phyloP scores from a whole-genome alignment of 2,329 filamentous ascomycete species.

The Falciphora oryzae region DNA sequence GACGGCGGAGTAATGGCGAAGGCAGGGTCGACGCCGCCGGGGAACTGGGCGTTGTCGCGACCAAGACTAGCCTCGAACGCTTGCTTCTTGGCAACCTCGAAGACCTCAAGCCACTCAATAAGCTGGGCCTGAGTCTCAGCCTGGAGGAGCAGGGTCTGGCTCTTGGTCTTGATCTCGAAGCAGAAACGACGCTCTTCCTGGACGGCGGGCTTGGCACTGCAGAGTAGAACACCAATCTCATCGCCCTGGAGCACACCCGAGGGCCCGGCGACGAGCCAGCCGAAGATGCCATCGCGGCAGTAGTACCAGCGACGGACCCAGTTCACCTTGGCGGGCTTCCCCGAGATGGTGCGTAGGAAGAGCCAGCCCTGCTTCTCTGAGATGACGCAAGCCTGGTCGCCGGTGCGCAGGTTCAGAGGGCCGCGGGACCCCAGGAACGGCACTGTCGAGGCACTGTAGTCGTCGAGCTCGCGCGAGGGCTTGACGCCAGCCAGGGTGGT shows the following conservation, averaged over 20 bases:
- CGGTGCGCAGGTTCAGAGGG: slow-evolving; percentile 56
- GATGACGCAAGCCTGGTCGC: slow-evolving; percentile 42
- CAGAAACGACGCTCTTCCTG: slow-evolving; percentile 93
- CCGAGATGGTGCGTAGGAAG: slow-evolving; percentile 72
- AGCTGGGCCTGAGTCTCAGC: slow-evolving; percentile 88
- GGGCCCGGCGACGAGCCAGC: slow-evolving; percentile 79
- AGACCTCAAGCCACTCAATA: slow-evolving; percentile 90
- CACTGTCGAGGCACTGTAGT: slow-evolving; percentile 86
- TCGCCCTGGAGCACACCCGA: slow-evolving; percentile 93
- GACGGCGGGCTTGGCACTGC: slow-evolving; percentile 84
- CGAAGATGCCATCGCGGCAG: slow-evolving; percentile 91
- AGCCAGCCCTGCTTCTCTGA: slow-evolving; percentile 94
- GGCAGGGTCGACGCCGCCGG: slow-evolving; percentile 60
- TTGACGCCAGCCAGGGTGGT: slow-evolving; percentile 62
- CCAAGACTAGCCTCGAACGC: slow-evolving; percentile 71
- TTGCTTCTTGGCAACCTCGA: slow-evolving; percentile 89
- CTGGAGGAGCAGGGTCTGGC: slow-evolving; percentile 80
- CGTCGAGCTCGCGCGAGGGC: slow-evolving; percentile 87
- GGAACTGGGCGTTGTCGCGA: slow-evolving; percentile 39
- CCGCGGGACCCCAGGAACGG: slow-evolving; percentile 72
- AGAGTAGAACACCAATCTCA: slow-evolving; percentile 90
- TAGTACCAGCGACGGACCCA: slow-evolving; percentile 96
- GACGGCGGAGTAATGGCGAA: slow-evolving; percentile 89
- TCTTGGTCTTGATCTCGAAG: slow-evolving; percentile 98
- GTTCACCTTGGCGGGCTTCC: slow-evolving; percentile 82